phyloP scores from a whole-genome alignment of 495 filamentous ascomycete species.

The Durotheca rogersii region DNA sequence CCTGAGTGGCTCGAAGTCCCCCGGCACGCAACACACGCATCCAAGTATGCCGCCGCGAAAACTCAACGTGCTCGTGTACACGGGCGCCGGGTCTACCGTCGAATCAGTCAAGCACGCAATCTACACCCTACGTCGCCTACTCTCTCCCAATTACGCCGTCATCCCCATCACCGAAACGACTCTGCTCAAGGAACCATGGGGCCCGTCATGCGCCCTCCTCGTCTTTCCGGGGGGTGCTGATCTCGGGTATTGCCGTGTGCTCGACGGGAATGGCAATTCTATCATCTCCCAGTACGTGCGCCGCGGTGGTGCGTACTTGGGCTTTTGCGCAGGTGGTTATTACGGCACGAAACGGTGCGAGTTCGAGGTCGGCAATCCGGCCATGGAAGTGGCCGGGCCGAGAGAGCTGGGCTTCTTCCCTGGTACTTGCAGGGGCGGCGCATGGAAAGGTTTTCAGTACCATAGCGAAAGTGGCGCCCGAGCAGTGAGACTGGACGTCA shows the following conservation, averaged over 20 bases:
- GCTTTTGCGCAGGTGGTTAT: slow-evolving; percentile 93
- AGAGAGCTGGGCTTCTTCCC: slow-evolving; percentile 89
- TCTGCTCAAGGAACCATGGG: slow-evolving; percentile 91
- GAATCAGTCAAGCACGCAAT: slow-evolving; percentile 89
- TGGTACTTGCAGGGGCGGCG: slow-evolving; percentile 78
- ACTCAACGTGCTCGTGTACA: slow-evolving; percentile 87
- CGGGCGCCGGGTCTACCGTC: slow-evolving; percentile 79
- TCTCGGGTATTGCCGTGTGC: slow-evolving; percentile 80
- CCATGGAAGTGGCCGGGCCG: slow-evolving; percentile 81
- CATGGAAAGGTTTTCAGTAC: slow-evolving; percentile 90
- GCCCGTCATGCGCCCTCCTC: slow-evolving; percentile 78
- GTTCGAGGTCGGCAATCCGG: slow-evolving; percentile 82
- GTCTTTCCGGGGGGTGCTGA: slow-evolving; percentile 96
- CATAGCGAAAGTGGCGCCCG: slow-evolving; percentile 82
- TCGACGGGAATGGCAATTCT: slow-evolving; percentile 87
- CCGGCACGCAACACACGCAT: too few relatives aligned
- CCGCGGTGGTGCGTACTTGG: slow-evolving; percentile 81
- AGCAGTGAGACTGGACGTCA: slow-evolving; percentile 67
- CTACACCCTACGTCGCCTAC: slow-evolving; percentile 80
- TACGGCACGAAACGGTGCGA: slow-evolving; percentile 81
- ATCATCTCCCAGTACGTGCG: slow-evolving; percentile 81
- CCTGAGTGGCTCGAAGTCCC: background rate
- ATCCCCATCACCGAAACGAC: slow-evolving; percentile 75
- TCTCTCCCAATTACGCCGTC: slow-evolving; percentile 93
- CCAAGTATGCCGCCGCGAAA: slow-evolving; percentile 61